Conservation (phyloP, 176 grass and related monocot species). For the Olyra latifolia region DNA sequence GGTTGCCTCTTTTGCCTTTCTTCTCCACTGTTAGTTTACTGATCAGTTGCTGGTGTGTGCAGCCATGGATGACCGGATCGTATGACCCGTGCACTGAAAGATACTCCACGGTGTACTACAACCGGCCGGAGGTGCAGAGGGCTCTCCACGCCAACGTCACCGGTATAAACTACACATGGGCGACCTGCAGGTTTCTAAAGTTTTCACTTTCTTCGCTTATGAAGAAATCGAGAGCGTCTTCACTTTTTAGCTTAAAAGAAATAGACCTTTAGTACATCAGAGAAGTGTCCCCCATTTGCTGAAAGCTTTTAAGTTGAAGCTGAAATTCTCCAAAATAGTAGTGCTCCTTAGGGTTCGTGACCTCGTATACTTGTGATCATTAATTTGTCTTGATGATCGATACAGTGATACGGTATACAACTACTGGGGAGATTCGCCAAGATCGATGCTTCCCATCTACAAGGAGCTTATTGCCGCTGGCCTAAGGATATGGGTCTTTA, state of each 20-base stretch:
- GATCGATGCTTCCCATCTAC: conserved; percentile 67
- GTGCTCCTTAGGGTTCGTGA: too few species aligned
- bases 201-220: too few species aligned
- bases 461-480: conserved; percentile 56
- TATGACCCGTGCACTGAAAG: conserved; percentile 37
- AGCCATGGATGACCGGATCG: conserved; percentile 38
- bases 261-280: neutral
- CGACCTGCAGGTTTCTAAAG: conserved; percentile 24
- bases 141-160: conserved; percentile 42
- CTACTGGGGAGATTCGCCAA: conserved; percentile 72
- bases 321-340: neutral
- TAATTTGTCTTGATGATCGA: too few species aligned
- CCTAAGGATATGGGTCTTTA: conserved; percentile 79
- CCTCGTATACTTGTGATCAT: too few species aligned
- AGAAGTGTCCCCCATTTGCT: too few species aligned
- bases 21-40: neutral
- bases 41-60: neutral
- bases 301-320: neutral
- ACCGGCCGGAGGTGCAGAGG: conserved; percentile 36
- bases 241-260: too few species aligned
- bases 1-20: neutral
- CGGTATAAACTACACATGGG: conserved; percentile 36
- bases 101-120: conserved; percentile 13
- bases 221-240: neutral
- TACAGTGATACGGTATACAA: too few species aligned